These are phyloP conservation scores for Cynanchum wilfordii DNA, from an alignment of 257 asterid genomes.

Conservation along the genomic window DNA sequence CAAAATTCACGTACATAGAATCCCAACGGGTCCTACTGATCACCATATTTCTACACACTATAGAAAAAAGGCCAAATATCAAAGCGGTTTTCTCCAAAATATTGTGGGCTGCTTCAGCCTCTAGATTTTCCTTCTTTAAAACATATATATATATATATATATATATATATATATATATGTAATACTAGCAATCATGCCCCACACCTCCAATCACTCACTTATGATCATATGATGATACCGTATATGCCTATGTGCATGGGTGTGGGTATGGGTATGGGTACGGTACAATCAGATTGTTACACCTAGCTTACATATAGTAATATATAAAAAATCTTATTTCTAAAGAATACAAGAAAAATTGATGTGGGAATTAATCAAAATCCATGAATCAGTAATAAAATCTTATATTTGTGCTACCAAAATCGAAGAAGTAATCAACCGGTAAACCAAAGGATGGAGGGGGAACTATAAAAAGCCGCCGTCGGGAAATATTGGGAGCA, in stretches of 20 bases:
- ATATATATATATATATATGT: too few species aligned
- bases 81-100: conserved; percentile 15
- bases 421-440: background rate
- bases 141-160: background rate
- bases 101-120: conserved; percentile 16
- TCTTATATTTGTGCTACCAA: too few species aligned
- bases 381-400: too few species aligned
- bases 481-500: background rate
- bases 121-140: background rate
- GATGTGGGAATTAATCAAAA: too few species aligned
- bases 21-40: conserved; percentile 1
- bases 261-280: too few species aligned
- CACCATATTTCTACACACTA: background rate
- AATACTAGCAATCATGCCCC: background rate
- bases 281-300: too few species aligned
- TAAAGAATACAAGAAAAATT: too few species aligned
- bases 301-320: too few species aligned
- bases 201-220: too few species aligned
- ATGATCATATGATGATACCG: too few species aligned
- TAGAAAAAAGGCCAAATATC: background rate
- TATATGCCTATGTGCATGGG: too few species aligned
- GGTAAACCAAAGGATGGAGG: background rate
- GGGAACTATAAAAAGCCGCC: background rate
- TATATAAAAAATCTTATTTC: too few species aligned
- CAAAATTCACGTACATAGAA: background rate